Evolutionary conservation across 495 filamentous ascomycete genomes (phyloP).

Genomic region (Physcia stellaris): DNA sequence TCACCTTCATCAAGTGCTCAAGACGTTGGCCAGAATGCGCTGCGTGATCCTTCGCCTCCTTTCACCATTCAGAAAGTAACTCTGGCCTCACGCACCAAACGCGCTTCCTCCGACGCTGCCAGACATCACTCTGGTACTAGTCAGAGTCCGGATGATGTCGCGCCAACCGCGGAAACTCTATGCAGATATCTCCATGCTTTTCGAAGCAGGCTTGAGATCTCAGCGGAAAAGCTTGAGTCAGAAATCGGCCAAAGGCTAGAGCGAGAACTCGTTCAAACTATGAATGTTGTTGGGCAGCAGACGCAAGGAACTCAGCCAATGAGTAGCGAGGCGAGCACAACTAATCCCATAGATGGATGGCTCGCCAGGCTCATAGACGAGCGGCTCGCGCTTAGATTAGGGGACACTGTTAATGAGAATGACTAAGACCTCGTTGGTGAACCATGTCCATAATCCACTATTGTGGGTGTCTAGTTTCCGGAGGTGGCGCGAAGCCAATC

Average conservation of each 20-base stretch:
- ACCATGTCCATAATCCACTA: too few relatives aligned
- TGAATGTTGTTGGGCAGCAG: slow-evolving; percentile 49
- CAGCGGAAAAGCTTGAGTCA: slow-evolving; percentile 39
- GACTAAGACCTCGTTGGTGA: too few relatives aligned
- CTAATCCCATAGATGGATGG: slow-evolving; percentile 54
- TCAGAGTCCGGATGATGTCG: slow-evolving; percentile 32
- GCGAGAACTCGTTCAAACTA: slow-evolving; percentile 63
- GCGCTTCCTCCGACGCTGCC: slow-evolving; percentile 46
- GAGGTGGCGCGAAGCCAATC: too few relatives aligned
- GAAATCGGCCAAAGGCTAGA: slow-evolving; percentile 63
- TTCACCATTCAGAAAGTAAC: slow-evolving; percentile 26
- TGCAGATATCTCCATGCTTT: slow-evolving; percentile 69
- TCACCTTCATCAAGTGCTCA: slow-evolving; percentile 16
- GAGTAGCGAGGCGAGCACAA: slow-evolving; percentile 44
- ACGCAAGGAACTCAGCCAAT: neutral
- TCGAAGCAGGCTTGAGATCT: slow-evolving; percentile 62
- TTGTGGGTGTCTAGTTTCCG: too few relatives aligned
- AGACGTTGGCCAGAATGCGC: neutral
- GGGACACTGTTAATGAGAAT: too few relatives aligned
- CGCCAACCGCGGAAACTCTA: slow-evolving; percentile 65
- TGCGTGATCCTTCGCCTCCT: slow-evolving; percentile 30
- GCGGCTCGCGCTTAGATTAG: too few relatives aligned
- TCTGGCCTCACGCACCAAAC: slow-evolving; percentile 20
- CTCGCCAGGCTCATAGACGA: slow-evolving; percentile 63
- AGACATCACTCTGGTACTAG: slow-evolving; percentile 39